phyloP scores from a whole-genome alignment of 257 asterid species.

The Anisodus acutangulus region DNA sequence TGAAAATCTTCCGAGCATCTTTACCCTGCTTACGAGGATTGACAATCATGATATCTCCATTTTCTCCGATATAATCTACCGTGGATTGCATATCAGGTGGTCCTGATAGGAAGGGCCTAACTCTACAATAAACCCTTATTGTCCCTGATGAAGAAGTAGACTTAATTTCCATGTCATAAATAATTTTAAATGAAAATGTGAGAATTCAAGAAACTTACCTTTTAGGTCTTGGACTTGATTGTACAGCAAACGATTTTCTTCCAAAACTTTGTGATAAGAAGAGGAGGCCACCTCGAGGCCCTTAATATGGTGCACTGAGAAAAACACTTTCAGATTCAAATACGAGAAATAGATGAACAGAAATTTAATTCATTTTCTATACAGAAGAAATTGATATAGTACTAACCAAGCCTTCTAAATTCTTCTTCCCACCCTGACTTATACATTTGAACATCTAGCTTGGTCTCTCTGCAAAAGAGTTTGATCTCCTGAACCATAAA shows the following conservation, averaged over 20 bases:
- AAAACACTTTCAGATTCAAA: conserved; percentile 14
- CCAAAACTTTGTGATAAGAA: conserved; percentile 81
- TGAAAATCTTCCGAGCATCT: conserved; percentile 82
- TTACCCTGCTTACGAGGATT: conserved; percentile 81
- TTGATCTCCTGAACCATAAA: conserved; percentile 63
- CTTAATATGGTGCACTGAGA: conserved; percentile 71
- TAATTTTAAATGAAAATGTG: not conserved
- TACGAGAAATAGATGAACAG: not conserved
- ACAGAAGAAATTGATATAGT: conserved; percentile 12
- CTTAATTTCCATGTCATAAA: not conserved
- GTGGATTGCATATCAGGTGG: conserved; percentile 65
- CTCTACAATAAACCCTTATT: conserved; percentile 85
- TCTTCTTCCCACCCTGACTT: conserved; percentile 69
- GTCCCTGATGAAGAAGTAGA: conserved; percentile 52
- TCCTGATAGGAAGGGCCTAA: conserved; percentile 73
- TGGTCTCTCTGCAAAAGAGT: conserved; percentile 57
- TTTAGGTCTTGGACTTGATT: conserved; percentile 93
- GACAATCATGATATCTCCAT: conserved; percentile 85
- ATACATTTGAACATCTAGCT: conserved; percentile 56
- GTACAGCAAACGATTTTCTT: conserved; percentile 83
- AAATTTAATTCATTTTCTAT: not conserved
- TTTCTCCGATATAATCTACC: conserved; percentile 88
- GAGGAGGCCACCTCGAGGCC: conserved; percentile 70
- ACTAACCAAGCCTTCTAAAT: conserved; percentile 69
- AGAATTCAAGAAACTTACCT: conserved; percentile 51